Percentiles rank a stretch among this genome's conserved stretches.
phyloP scores from a whole-genome alignment of 306 rosid species.

The Prunus mongolica region DNA sequence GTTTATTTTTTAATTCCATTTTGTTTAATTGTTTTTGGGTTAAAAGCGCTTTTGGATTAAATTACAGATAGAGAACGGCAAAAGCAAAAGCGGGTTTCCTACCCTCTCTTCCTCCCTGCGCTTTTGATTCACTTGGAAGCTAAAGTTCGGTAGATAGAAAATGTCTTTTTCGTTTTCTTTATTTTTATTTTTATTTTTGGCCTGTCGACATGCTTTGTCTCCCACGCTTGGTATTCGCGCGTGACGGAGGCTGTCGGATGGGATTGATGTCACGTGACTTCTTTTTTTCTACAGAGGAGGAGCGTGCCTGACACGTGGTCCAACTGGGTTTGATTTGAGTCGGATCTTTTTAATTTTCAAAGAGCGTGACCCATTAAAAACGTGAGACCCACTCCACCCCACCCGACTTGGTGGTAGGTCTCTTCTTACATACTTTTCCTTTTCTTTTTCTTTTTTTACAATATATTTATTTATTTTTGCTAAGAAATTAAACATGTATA shows the following conservation, averaged over 20 bases:
- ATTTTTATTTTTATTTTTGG: neutral
- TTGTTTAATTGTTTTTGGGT: neutral
- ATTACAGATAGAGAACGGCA: neutral
- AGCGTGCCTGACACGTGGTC: neutral
- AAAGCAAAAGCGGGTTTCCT: neutral
- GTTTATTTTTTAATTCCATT: neutral
- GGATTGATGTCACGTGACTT: conserved; percentile 33
- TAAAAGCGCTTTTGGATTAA: neutral
- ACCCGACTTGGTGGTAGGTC: neutral
- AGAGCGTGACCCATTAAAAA: neutral
- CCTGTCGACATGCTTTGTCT: neutral
- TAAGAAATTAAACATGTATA: too few relatives aligned
- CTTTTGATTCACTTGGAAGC: neutral
- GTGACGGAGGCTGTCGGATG: conserved; percentile 6
- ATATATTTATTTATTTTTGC: too few relatives aligned
- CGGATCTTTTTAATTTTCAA: neutral
- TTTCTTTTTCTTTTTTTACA: too few relatives aligned
- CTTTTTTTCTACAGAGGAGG: neutral
- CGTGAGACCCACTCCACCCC: neutral
- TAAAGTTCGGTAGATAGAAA: neutral
- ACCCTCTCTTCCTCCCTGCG: neutral
- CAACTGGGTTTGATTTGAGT: neutral
- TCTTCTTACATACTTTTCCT: neutral
- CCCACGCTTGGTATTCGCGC: conserved; percentile 40
- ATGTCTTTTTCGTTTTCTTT: neutral